phyloP scores from a whole-genome alignment of 306 rosid genomes.

The Benincasa hispida region DNA sequence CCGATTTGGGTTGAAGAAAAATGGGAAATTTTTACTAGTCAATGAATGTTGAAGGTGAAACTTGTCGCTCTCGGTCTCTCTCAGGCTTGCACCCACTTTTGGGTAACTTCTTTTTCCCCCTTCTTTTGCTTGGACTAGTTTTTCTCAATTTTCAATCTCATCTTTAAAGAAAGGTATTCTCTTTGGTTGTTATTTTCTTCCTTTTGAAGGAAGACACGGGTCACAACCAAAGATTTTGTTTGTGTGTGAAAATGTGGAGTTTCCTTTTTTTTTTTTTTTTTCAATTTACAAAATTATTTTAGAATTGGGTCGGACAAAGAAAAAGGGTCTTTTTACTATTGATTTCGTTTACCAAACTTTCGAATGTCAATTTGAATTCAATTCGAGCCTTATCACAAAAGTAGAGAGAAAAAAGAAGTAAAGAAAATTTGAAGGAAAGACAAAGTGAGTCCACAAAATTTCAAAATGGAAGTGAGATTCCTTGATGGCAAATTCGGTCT shows the following conservation, averaged over 20 bases:
- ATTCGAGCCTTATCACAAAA: background rate
- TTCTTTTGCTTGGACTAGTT: background rate
- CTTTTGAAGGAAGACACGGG: background rate
- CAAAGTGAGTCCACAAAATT: background rate
- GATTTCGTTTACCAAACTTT: background rate
- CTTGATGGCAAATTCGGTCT: too few species aligned
- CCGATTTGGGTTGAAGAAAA: background rate
- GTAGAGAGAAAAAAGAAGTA: background rate
- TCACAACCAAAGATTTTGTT: background rate
- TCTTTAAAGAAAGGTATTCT: background rate
- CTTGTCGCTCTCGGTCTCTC: constrained; percentile 4
- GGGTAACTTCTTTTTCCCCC: background rate
- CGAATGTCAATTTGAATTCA: background rate
- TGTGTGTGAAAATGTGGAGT: background rate
- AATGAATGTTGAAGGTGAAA: background rate
- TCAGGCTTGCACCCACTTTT: background rate
- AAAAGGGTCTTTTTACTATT: background rate
- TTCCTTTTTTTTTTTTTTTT: background rate
- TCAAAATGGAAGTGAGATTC: too few species aligned
- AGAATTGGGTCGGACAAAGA: background rate
- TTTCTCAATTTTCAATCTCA: background rate
- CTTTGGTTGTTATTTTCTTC: constrained; percentile 3
- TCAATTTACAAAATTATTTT: background rate
- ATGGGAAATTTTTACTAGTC: background rate
- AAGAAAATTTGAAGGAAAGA: background rate